These are phyloP conservation scores for Lathyrus aphaca DNA, from an alignment of 306 rosid genomes.

Conservation along the genomic window DNA sequence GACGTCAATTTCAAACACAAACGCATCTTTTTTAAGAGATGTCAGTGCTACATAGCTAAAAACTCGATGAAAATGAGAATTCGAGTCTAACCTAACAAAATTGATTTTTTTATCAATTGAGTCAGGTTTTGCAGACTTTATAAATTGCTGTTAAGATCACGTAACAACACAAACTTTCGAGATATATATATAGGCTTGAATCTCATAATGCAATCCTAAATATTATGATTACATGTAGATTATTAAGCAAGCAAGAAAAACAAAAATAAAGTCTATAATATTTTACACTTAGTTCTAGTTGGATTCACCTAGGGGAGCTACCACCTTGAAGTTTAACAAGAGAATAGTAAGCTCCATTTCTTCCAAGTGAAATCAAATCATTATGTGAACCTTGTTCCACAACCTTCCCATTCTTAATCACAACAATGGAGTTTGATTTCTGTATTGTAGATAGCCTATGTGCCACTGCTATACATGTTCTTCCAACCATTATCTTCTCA, in stretches of 20 bases:
- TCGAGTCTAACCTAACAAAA: too few species aligned
- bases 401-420: slow-evolving; percentile 74
- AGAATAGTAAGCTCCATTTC: slow-evolving; percentile 60
- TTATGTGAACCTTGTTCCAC: slow-evolving; percentile 83
- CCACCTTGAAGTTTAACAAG: slow-evolving; percentile 62
- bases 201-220: slow-evolving; percentile 10
- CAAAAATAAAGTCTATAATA: slow-evolving; percentile 4
- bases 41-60: too few species aligned
- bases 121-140: too few species aligned
- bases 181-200: slow-evolving; percentile 2
- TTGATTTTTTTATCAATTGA: too few species aligned
- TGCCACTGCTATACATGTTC: slow-evolving; percentile 80
- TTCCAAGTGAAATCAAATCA: slow-evolving; percentile 63
- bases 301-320: slow-evolving; percentile 44
- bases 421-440: slow-evolving; percentile 69
- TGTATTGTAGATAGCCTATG: slow-evolving; percentile 78
- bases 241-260: neutral
- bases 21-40: too few species aligned
- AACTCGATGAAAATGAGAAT: too few species aligned
- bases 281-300: slow-evolving; percentile 6
- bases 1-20: too few species aligned
- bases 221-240: slow-evolving; percentile 14
- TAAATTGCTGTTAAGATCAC: neutral
- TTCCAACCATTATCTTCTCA: slow-evolving; percentile 75
- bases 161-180: neutral